Conservation (phyloP, 176 grass and related monocot species). For the Cenchrus purpureus region DNA sequence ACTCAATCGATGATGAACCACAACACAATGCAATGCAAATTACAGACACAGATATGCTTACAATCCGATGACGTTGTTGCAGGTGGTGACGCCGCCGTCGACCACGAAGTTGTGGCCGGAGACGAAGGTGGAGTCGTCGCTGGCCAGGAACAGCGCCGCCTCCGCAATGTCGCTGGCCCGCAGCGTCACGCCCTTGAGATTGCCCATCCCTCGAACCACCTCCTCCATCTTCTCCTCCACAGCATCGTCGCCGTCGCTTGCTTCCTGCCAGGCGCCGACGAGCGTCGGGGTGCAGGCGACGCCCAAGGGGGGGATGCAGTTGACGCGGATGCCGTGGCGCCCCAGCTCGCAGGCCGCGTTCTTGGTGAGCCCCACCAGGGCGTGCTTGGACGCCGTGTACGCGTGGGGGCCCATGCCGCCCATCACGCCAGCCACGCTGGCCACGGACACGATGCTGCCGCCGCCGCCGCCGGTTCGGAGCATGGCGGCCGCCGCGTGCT, state of each 20-base stretch:
- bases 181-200: conserved; percentile 73
- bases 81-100: conserved; percentile 89
- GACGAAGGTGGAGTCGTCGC: conserved; percentile 89
- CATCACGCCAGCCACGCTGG: conserved; percentile 87
- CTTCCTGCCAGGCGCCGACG: conserved; percentile 66
- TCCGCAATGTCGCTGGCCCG: conserved; percentile 83
- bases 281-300: conserved; percentile 88
- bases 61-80: conserved; percentile 79
- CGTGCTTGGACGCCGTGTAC: conserved; percentile 97
- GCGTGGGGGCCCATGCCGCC: conserved; percentile 93
- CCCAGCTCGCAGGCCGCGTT: conserved; percentile 97
- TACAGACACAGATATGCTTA: neutral
- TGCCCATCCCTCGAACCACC: conserved; percentile 70
- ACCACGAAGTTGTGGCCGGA: conserved; percentile 98
- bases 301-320: conserved; percentile 97
- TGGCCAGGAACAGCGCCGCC: conserved; percentile 82
- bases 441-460: conserved; percentile 85
- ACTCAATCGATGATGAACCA: too few species aligned
- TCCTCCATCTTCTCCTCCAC: conserved; percentile 92
- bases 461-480: conserved; percentile 26
- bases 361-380: conserved; percentile 90
- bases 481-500: conserved; percentile 95
- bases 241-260: too few species aligned
- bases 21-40: too few species aligned
- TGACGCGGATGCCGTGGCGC: conserved; percentile 86